Evolutionary conservation across 2,329 filamentous ascomycete genomes (phyloP).

Genomic region (Penicillium sp.): DNA sequence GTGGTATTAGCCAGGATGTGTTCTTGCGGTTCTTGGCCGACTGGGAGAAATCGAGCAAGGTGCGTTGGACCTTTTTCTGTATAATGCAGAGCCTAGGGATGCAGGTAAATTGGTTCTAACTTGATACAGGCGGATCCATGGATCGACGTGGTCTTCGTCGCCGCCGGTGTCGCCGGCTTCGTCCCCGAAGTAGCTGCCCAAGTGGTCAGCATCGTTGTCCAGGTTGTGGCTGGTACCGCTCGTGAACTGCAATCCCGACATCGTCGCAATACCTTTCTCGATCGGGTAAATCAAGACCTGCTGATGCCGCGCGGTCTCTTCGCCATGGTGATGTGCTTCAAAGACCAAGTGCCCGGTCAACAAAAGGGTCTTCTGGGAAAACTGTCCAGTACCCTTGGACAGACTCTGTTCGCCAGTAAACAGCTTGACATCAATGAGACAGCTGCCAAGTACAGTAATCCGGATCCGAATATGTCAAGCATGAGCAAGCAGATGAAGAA

Average conservation of each 20-base stretch:
- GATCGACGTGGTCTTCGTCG: slow-evolving; percentile 9
- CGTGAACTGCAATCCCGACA: slow-evolving; percentile 27
- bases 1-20: not conserved
- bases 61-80: not conserved
- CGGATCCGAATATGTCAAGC: slow-evolving; percentile 3
- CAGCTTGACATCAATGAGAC: slow-evolving; percentile 10
- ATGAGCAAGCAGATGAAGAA: slow-evolving; percentile 1
- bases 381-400: not conserved
- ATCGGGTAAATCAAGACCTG: slow-evolving; percentile 28
- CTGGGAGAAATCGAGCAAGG: slow-evolving; percentile 10
- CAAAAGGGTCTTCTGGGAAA: not conserved
- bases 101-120: no score
- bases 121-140: slow-evolving; percentile 5
- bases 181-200: slow-evolving; percentile 3
- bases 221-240: slow-evolving; percentile 26
- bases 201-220: slow-evolving; percentile 23
- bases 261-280: slow-evolving; percentile 28
- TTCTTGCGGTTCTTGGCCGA: slow-evolving; percentile 4
- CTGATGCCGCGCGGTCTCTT: slow-evolving; percentile 34
- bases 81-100: no score
- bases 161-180: slow-evolving; percentile 1
- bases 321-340: slow-evolving; percentile 32
- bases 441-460: not conserved
- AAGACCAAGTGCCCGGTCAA: slow-evolving; percentile 7
- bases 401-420: slow-evolving; percentile 7